Percentiles rank a stretch among this genome's conserved stretches.
phyloP scores from a whole-genome alignment of 2,329 filamentous ascomycete species.

The Pestalotiopsis fici region DNA sequence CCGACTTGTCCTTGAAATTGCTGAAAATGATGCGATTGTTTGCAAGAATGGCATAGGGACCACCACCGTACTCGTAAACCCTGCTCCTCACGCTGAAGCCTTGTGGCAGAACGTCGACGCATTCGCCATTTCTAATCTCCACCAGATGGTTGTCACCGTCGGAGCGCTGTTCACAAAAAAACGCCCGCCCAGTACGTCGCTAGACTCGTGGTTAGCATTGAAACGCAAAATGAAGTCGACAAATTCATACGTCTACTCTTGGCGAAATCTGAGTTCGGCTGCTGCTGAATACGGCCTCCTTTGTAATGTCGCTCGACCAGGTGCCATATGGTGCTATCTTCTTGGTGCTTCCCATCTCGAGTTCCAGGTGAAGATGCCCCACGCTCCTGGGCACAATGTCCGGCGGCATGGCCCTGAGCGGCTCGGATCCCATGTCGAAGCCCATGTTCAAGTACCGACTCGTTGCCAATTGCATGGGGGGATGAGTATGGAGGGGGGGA shows the following conservation, averaged over 20 bases:
- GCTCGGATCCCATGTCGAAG: background rate
- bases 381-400: background rate
- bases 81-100: slow-evolving; percentile 43
- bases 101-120: slow-evolving; percentile 42
- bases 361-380: background rate
- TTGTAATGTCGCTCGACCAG: slow-evolving; percentile 6
- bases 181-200: slow-evolving; percentile 29
- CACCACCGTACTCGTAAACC: slow-evolving; percentile 56
- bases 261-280: slow-evolving; percentile 6
- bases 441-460: background rate
- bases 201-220: background rate
- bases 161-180: slow-evolving; percentile 36
- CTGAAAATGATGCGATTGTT: slow-evolving; percentile 47
- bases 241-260: slow-evolving; percentile 6
- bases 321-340: slow-evolving; percentile 2
- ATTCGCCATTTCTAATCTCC: slow-evolving; percentile 34
- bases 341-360: background rate
- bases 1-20: slow-evolving; percentile 39
- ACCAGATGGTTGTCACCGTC: slow-evolving; percentile 46
- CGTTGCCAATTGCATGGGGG: background rate
- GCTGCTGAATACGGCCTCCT: slow-evolving; percentile 10
- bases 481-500: background rate
- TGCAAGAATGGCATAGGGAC: slow-evolving; percentile 38
- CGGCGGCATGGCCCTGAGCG: background rate
- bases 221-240: background rate